phyloP scores from a whole-genome alignment of 225 moss, liverwort and hornwort genomes.

The Antitrichia curtipendula region DNA sequence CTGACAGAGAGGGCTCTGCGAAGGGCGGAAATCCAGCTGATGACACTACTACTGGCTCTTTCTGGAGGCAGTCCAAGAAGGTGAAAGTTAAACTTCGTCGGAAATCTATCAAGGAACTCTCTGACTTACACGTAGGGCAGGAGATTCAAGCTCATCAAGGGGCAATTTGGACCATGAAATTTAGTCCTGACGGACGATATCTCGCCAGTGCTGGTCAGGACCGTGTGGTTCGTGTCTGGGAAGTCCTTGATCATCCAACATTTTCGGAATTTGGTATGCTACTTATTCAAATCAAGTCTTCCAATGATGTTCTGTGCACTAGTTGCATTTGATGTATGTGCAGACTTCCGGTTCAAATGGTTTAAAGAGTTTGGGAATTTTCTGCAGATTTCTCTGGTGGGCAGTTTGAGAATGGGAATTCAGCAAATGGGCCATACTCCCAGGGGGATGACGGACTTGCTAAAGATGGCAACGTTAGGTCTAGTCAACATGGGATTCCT shows the following conservation, averaged over 20 bases:
- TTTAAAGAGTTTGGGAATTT: neutral
- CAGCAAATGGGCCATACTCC: constrained; percentile 1
- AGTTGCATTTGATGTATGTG: neutral
- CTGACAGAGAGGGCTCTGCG: constrained; percentile 25
- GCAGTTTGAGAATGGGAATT: constrained; percentile 10
- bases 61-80: constrained; percentile 54
- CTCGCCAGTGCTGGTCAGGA: constrained; percentile 96
- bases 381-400: constrained; percentile 34
- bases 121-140: constrained; percentile 71
- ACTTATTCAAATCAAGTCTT: neutral
- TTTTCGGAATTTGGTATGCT: constrained; percentile 23
- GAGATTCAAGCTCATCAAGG: constrained; percentile 86
- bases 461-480: constrained; percentile 18
- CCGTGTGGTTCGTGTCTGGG: constrained; percentile 74
- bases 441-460: neutral
- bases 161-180: constrained; percentile 94
- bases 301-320: neutral
- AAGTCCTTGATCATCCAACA: constrained; percentile 73
- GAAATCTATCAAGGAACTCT: constrained; percentile 70
- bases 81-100: constrained; percentile 79
- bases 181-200: constrained; percentile 85
- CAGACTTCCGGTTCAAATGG: neutral
- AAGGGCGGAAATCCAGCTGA: constrained; percentile 14
- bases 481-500: constrained; percentile 8
- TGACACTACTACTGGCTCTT: neutral